Evolutionary conservation across 441 rosid genomes (phyloP).

Genomic region (Jatropha multifida): DNA sequence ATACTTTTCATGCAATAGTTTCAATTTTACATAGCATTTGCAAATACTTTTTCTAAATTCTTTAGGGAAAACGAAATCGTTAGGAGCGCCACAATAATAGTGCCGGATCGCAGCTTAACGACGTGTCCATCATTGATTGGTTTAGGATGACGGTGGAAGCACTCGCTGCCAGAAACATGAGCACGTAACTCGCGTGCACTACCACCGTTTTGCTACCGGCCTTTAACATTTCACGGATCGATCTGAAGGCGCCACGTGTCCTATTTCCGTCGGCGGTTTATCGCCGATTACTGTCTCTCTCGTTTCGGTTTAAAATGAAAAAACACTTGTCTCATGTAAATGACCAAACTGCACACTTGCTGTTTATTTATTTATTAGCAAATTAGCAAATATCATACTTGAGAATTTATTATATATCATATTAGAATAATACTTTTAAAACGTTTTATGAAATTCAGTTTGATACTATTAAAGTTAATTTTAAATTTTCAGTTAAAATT

Average conservation of each 20-base stretch:
- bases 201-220: neutral
- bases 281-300: neutral
- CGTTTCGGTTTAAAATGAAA: neutral
- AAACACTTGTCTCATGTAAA: neutral
- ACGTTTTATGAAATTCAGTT: no score
- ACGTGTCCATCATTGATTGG: neutral
- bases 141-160: neutral
- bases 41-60: no score
- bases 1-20: no score
- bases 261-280: neutral
- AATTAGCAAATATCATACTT: no score
- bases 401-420: no score
- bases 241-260: slow-evolving; percentile 16
- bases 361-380: neutral
- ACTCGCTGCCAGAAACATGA: neutral
- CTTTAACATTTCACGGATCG: neutral
- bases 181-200: slow-evolving; percentile 7
- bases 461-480: no score
- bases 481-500: no score
- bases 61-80: neutral
- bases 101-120: neutral
- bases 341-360: slow-evolving; percentile 17
- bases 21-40: no score
- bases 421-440: no score
- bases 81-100: slow-evolving; percentile 24